Base-by-base conservation (phyloP, 495 filamentous ascomycete species). In the Friedmanniomyces endolithicus region DNA sequence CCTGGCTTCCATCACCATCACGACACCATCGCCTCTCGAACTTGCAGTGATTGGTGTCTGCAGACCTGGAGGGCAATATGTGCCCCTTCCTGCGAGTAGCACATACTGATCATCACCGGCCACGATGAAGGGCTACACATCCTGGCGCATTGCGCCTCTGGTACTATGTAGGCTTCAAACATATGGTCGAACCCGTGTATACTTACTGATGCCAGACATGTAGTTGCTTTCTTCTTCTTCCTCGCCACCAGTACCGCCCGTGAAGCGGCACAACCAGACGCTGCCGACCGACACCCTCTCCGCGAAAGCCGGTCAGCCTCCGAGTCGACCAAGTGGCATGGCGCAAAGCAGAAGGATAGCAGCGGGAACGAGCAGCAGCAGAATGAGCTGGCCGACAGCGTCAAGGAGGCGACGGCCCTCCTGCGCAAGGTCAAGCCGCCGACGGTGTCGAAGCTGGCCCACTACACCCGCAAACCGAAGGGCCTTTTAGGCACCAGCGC, bases 401-500 rank as follows among this genome's bases (percentile, higher is more conserved):
- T 67, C 47, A 54, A 63, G n/a, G 66, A 70, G 50, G 68, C 68
- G 1, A 62, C 56, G 9, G 50, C 52, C 2, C 60, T 68, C 23
- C 64, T 71, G 11, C 64, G 53, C 41, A 66, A 65, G 43, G 60
- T 71, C 34, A 63, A 63, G 39, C 48, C 62, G 22, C 65, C 67
- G 8, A 55, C 58, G 20, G 31, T 61, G 12, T 57, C 60, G 37
- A 64, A 60, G 53, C 59, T 63, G 47, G 65, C 57, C 16, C 61
- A 56, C 34, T 67, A 67, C 56, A 64, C 56, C 31, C 33, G 55
- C 14, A 67, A 64, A 51, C 68, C 68, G 23, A 61, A 64, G 12
- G 69, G 69, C 37, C 53, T 72, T 52, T 46, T 69, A 11, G 69
- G 67, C 7, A 63, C 64, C 3, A 61, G 62, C 22, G 61, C 59